These are phyloP conservation scores for Ettlia oleoabundans DNA, from an alignment of 139 green algal species.

Conservation along the genomic window DNA sequence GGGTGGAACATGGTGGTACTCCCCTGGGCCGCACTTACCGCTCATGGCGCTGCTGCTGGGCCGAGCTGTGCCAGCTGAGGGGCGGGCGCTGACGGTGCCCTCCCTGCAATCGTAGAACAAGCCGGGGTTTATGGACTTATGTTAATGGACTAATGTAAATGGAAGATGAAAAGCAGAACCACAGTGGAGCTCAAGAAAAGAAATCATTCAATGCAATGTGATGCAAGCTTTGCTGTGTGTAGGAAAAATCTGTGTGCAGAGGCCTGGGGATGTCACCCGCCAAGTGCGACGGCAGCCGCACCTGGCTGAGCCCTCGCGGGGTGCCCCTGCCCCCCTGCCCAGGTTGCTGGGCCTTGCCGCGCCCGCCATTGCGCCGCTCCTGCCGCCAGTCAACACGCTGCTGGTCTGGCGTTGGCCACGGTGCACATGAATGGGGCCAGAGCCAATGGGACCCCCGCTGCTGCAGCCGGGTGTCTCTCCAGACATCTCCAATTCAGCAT, in stretches of 20 bases:
- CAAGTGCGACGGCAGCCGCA: too few species aligned
- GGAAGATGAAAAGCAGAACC: too few species aligned
- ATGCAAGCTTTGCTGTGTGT: background rate
- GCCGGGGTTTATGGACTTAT: background rate
- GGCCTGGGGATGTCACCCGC: too few species aligned
- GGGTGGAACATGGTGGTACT: too few species aligned
- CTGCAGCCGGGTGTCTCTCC: conserved; percentile 11
- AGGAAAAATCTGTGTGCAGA: background rate
- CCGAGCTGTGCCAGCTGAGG: background rate
- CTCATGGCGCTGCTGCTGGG: conserved; percentile 4
- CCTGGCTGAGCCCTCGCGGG: background rate
- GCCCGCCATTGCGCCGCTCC: background rate
- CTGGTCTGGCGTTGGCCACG: background rate
- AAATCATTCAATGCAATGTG: too few species aligned
- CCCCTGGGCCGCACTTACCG: too few species aligned
- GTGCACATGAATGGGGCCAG: background rate
- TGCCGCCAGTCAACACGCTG: background rate
- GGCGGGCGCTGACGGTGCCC: background rate
- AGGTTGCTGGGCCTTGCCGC: conserved; percentile 16
- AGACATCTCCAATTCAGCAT: background rate
- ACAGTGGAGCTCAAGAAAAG: background rate
- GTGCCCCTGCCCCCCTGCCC: background rate
- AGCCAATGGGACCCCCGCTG: background rate
- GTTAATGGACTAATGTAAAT: too few species aligned
- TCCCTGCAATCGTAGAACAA: background rate